These are phyloP conservation scores for Coleophoma cylindrospora DNA, from an alignment of 2,329 filamentous ascomycete species.

Conservation along the genomic window DNA sequence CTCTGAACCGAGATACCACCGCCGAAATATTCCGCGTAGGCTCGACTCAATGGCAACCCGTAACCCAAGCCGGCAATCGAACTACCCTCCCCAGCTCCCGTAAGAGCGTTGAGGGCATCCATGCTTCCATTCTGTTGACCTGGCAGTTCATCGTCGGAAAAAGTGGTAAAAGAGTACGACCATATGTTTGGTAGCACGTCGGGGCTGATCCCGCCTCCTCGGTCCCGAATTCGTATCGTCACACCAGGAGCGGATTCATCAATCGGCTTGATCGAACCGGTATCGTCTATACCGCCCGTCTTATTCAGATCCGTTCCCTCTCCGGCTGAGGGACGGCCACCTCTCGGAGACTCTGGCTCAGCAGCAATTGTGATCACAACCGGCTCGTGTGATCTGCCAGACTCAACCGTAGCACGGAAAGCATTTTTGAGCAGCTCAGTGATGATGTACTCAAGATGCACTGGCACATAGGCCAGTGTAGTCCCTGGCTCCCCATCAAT, in stretches of 20 bases:
- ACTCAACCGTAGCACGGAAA: constrained; percentile 89
- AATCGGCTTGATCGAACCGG: constrained; percentile 45
- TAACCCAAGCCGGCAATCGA: constrained; percentile 93
- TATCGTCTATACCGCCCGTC: constrained; percentile 1
- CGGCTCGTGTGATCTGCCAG: constrained; percentile 70
- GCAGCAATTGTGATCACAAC: constrained; percentile 90
- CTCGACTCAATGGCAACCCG: constrained; percentile 81
- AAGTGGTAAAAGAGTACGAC: constrained; percentile 97
- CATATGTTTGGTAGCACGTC: constrained; percentile 84
- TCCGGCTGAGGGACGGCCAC: constrained; percentile 7
- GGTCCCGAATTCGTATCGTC: constrained; percentile 90
- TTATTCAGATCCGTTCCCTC: neutral
- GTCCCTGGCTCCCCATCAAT: constrained; percentile 84
- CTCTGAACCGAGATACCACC: constrained; percentile 95
- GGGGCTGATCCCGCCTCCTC: constrained; percentile 87
- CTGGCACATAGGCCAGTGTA: constrained; percentile 90
- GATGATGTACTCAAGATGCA: constrained; percentile 95
- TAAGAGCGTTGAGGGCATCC: constrained; percentile 72
- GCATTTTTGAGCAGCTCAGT: constrained; percentile 96
- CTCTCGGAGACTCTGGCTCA: constrained; percentile 30
- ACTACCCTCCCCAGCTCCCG: constrained; percentile 66
- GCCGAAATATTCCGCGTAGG: constrained; percentile 97
- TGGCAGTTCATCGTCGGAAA: constrained; percentile 55
- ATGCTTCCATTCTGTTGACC: constrained; percentile 41
- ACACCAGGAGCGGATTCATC: constrained; percentile 73